Base-by-base conservation (phyloP, 441 rosid species). In the Jatropha podagrica region DNA sequence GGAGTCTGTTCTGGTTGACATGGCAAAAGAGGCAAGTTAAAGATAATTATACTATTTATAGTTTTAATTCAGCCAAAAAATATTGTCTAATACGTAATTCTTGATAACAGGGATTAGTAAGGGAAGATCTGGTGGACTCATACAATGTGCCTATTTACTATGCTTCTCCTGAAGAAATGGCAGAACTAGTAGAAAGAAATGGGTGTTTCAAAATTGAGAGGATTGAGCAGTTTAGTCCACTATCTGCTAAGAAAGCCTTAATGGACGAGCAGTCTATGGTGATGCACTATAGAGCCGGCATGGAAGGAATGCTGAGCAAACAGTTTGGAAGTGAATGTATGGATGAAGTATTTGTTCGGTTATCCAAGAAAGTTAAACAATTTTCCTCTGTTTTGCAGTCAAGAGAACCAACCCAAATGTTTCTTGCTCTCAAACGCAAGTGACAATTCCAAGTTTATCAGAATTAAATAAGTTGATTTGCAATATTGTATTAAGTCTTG, bases 161-260 rank as follows among this genome's bases (percentile, higher is more conserved):
- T 70, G 76, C 32, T 32, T 32, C 32, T 10, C 81, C 79, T 4
- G 46, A 73, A 41, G 83, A 81, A 71, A 76, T 83, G 78, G 13
- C 26, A 4, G 55, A 72, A 41, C 37, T 72, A 7, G 67, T 83
- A 13, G 75, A 58, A 32, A 59, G 15, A 59, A 80, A 86, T 59
- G 85, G 84, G 27, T 38, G 73, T 12, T 86, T 86, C 61, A 64
- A 51, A 74, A 64, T 84, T 26, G 85, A 82, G 79, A 76, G 20
- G 15, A 62, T 79, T 71, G 78, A 86, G 27, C 59, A 69, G 42
- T 65, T 59, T 6, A 67, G 65, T 18, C 38, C 49, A n/a, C 38
- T 11, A 38, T 40, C n/a, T n/a, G 54, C 27, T 23, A 1, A 6
- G 9, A 66, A 10, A 55, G 41, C 7, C 9, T 38, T 56, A 40